These are phyloP conservation scores for Talaromyces rugulosus DNA, from an alignment of 2,329 filamentous ascomycete genomes.

Conservation along the genomic window DNA sequence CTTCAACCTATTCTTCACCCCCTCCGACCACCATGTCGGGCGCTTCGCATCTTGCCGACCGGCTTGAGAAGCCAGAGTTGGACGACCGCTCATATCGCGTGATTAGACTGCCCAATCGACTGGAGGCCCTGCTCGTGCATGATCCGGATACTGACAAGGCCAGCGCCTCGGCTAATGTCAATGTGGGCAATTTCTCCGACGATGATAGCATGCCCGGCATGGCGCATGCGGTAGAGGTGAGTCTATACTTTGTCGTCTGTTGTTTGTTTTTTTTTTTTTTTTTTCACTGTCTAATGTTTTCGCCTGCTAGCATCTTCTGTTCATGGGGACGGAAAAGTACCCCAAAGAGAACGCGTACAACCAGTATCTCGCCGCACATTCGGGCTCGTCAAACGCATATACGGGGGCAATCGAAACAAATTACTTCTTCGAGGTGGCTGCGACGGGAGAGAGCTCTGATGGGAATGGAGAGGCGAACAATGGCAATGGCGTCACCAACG, in stretches of 20 bases:
- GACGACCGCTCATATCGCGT: slow-evolving; percentile 88
- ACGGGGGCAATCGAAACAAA: slow-evolving; percentile 92
- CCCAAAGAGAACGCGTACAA: slow-evolving; percentile 94
- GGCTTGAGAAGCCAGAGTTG: slow-evolving; percentile 74
- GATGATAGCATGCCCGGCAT: slow-evolving; percentile 86
- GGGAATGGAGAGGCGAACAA: slow-evolving; percentile 16
- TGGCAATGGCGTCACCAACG: slow-evolving; percentile 12
- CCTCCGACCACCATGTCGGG: slow-evolving; percentile 15
- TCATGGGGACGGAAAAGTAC: slow-evolving; percentile 99
- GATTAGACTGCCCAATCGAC: slow-evolving; percentile 75
- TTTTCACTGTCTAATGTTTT: background rate
- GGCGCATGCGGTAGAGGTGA: slow-evolving; percentile 80
- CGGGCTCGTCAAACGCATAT: slow-evolving; percentile 91
- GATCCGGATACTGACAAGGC: slow-evolving; percentile 96
- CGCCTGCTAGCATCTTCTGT: slow-evolving; percentile 66
- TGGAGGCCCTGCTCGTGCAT: slow-evolving; percentile 89
- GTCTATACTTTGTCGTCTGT: background rate
- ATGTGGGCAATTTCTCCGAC: slow-evolving; percentile 94
- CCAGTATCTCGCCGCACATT: slow-evolving; percentile 84
- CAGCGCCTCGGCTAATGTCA: slow-evolving; percentile 89
- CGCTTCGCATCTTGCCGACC: slow-evolving; percentile 57
- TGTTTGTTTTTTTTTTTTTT: background rate
- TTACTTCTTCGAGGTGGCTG: slow-evolving; percentile 94
- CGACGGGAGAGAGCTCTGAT: slow-evolving; percentile 56
- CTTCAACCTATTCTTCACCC: background rate